Evolutionary conservation across 805 yeast species (phyloP).

Genomic region (Candida koratica): DNA sequence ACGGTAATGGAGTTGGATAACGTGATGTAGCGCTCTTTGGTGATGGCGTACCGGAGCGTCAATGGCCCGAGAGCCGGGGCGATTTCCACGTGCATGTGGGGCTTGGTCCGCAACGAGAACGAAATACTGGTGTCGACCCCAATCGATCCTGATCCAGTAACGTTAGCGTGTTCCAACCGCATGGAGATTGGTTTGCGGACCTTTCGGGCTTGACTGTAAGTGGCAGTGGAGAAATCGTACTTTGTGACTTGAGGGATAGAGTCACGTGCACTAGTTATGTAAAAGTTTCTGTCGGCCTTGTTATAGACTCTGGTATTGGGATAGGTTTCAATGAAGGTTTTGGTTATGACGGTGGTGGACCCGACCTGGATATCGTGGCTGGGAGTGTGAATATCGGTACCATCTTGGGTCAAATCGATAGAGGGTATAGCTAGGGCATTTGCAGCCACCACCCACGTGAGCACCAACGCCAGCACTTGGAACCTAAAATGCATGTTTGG

Average conservation of each 20-base stretch:
- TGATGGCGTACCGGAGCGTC: background rate
- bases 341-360: constrained; percentile 5
- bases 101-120: constrained; percentile 7
- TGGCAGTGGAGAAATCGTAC: constrained; percentile 10
- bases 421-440: background rate
- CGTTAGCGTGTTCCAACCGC: constrained; percentile 7
- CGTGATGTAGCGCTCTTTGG: constrained; percentile 1
- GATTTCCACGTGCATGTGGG: background rate
- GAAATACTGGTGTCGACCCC: background rate
- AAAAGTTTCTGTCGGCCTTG: constrained; percentile 3
- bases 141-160: constrained; percentile 12
- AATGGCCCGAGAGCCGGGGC: background rate
- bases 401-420: constrained; percentile 10
- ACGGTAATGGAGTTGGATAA: constrained; percentile 1
- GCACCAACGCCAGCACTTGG: too few species aligned
- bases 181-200: constrained; percentile 9
- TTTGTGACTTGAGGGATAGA: constrained; percentile 4
- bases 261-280: constrained; percentile 1
- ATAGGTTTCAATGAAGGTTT: background rate
- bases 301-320: constrained; percentile 7
- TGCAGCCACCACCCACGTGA: too few species aligned
- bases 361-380: constrained; percentile 6
- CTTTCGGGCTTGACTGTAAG: background rate
- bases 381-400: constrained; percentile 4
- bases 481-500: too few species aligned